Conservation (phyloP, 108 stramenopile genomes). For the Parietichytrium sp. region DNA sequence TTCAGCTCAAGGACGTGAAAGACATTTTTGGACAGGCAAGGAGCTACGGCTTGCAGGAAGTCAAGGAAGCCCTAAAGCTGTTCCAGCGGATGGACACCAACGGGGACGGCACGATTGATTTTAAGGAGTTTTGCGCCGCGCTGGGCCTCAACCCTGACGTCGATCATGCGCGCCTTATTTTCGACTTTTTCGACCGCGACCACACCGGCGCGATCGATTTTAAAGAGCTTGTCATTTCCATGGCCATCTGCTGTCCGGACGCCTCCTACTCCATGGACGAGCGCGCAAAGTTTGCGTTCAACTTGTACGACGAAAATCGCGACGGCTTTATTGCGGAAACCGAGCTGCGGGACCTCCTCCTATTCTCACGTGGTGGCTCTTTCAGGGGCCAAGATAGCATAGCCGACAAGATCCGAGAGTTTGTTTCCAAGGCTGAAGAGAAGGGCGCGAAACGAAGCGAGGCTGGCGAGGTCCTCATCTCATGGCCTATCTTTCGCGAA, state of each 20-base stretch:
- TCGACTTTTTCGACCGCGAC: slow-evolving; percentile 19
- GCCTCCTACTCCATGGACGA: background rate
- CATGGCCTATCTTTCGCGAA: background rate
- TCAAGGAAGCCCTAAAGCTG: slow-evolving; percentile 45
- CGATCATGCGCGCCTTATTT: background rate
- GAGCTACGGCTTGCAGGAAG: slow-evolving; percentile 35
- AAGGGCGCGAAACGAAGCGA: background rate
- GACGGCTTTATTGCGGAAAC: background rate
- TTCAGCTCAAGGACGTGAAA: slow-evolving; percentile 32
- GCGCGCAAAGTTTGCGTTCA: background rate
- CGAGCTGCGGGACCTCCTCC: background rate
- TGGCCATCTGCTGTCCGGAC: background rate
- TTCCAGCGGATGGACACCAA: slow-evolving; percentile 51
- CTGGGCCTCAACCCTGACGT: background rate
- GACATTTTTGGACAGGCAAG: slow-evolving; percentile 51
- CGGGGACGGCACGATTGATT: slow-evolving; percentile 45
- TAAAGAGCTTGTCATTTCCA: background rate
- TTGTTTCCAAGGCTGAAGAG: background rate
- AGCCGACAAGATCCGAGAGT: background rate
- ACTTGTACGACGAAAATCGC: background rate
- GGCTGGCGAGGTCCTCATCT: background rate
- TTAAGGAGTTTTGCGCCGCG: slow-evolving; percentile 42
- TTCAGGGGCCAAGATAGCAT: background rate
- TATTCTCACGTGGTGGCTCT: background rate
- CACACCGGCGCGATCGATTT: slow-evolving; percentile 9